Conservation (phyloP, 2,329 filamentous ascomycete genomes). For the Bipolaris oryzae region DNA sequence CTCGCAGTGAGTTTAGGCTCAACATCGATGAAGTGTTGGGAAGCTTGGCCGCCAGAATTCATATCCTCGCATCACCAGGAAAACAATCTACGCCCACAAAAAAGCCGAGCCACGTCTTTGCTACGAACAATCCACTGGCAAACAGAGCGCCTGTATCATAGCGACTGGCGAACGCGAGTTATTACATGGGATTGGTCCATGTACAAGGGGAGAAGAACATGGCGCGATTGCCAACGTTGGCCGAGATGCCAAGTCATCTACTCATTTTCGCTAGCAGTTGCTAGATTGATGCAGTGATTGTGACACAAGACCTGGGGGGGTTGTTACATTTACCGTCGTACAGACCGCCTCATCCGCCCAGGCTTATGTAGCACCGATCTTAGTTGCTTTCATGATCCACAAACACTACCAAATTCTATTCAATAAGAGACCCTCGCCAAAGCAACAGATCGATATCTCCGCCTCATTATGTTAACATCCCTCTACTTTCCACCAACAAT, state of each 20-base stretch:
- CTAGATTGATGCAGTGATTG: background rate
- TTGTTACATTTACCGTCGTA: background rate
- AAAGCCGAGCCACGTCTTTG: slow-evolving; percentile 1
- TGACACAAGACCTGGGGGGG: slow-evolving; percentile 3
- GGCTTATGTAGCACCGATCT: too few relatives aligned
- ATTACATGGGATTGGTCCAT: too few relatives aligned
- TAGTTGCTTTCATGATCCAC: too few relatives aligned
- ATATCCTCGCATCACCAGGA: background rate
- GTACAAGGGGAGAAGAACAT: too few relatives aligned
- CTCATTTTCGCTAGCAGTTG: background rate
- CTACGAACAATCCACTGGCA: slow-evolving; percentile 4
- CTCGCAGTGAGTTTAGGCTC: slow-evolving; percentile 2
- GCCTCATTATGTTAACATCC: too few relatives aligned
- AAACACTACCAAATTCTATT: too few relatives aligned
- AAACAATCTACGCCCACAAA: background rate
- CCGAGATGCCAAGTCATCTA: background rate
- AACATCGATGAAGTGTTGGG: background rate
- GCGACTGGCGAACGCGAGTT: background rate
- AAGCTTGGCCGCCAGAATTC: background rate
- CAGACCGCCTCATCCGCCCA: background rate
- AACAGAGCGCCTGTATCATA: background rate
- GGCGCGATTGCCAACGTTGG: background rate
- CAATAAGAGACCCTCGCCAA: too few relatives aligned
- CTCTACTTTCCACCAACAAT: too few relatives aligned
- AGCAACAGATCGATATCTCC: too few relatives aligned